Evolutionary conservation across 1,284 basidiomycete genomes (phyloP).

Genomic region (Ceratobasidium sp.): DNA sequence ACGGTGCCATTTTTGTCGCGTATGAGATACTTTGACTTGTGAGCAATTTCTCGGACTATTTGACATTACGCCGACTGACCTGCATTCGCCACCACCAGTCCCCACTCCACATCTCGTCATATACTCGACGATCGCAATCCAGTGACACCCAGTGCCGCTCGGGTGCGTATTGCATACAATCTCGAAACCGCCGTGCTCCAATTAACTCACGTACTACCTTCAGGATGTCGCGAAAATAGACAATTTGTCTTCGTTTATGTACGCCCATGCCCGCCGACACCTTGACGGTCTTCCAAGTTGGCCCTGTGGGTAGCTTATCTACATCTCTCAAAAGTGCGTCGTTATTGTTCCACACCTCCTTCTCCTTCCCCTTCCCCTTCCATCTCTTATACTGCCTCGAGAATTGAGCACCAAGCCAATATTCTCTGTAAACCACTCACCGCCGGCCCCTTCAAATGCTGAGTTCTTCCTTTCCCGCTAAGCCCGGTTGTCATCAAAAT

Average conservation of each 20-base stretch:
- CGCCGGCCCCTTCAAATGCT: constrained; percentile 5
- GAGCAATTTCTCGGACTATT: not conserved
- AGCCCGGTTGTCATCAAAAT: constrained; percentile 15
- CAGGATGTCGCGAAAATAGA: not conserved
- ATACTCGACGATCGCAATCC: not conserved
- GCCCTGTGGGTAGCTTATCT: constrained; percentile 1
- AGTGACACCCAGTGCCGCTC: constrained; percentile 1
- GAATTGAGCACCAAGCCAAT: not conserved
- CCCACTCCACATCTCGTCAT: constrained; percentile 25
- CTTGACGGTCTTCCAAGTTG: constrained; percentile 1
- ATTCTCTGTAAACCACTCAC: not conserved
- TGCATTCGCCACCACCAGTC: constrained; percentile 25
- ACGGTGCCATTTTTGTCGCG: not conserved
- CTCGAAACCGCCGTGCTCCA: not conserved
- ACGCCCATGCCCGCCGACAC: not conserved
- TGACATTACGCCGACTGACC: not conserved
- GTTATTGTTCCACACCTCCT: constrained; percentile 14
- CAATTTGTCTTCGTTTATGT: not conserved
- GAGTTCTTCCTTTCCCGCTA: not conserved
- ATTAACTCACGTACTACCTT: not conserved
- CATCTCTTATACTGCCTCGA: not conserved
- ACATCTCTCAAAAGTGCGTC: not conserved
- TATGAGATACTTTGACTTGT: not conserved
- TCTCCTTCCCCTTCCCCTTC: constrained; percentile 23
- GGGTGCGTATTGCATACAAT: not conserved